A percentile compares a stretch with the other conserved stretches of the same genome.
phyloP scores from a whole-genome alignment of 768 basidiomycete species.

The Calocybe indica region DNA sequence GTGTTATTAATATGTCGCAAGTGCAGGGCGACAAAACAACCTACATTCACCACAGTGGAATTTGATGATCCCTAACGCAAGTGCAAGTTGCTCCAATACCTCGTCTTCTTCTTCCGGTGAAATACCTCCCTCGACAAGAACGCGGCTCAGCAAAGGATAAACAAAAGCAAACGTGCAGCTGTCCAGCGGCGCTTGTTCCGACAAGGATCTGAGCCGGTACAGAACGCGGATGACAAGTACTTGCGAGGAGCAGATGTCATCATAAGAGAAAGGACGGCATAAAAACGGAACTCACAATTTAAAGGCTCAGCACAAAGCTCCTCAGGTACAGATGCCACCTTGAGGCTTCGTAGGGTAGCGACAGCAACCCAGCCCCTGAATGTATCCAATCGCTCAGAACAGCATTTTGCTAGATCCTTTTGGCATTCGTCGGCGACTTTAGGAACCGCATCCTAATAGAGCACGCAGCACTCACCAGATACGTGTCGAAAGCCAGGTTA shows the following conservation, averaged over 20 bases:
- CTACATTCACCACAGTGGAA: constrained; percentile 72
- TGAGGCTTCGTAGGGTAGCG: constrained; percentile 73
- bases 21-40: constrained; percentile 17
- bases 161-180: constrained; percentile 80
- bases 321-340: constrained; percentile 61
- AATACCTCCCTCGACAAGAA: constrained; percentile 68
- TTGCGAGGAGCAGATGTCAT: constrained; percentile 20
- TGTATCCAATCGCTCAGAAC: constrained; percentile 67
- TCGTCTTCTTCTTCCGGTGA: constrained; percentile 63
- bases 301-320: constrained; percentile 70
- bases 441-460: not conserved
- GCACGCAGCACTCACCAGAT: constrained; percentile 51
- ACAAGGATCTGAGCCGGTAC: constrained; percentile 74
- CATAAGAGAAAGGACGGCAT: not conserved
- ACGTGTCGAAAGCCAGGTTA: constrained; percentile 61
- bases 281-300: constrained; percentile 35
- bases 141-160: constrained; percentile 66
- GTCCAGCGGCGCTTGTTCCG: constrained; percentile 80
- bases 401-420: constrained; percentile 65
- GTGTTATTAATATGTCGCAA: not conserved
- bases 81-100: constrained; percentile 69
- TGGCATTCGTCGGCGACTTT: not conserved
- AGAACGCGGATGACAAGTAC: constrained; percentile 81
- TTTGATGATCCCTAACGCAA: constrained; percentile 64
- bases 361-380: constrained; percentile 73